Evolutionary conservation across 2,329 filamentous ascomycete species (phyloP).

Genomic region (Hypoxylon sp.): DNA sequence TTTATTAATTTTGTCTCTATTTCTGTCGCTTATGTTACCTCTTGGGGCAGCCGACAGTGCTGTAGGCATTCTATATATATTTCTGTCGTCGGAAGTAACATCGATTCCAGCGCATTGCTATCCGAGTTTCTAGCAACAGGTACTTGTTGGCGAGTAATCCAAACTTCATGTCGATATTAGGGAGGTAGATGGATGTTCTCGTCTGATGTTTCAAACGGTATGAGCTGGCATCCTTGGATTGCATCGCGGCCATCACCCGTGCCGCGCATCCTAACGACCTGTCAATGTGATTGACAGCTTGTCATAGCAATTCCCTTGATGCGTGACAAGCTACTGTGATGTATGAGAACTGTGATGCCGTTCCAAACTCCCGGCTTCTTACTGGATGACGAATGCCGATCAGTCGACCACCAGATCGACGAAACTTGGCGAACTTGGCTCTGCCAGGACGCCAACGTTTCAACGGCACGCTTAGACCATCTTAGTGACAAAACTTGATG

Average conservation of each 20-base stretch:
- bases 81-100: constrained; percentile 15
- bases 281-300: constrained; percentile 23
- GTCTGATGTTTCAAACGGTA: constrained; percentile 1
- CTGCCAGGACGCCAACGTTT: constrained; percentile 39
- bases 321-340: constrained; percentile 15
- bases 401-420: constrained; percentile 29
- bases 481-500: constrained; percentile 7
- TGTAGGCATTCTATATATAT: constrained; percentile 9
- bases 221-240: constrained; percentile 1
- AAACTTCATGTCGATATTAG: not conserved
- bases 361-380: constrained; percentile 21
- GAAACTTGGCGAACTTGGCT: constrained; percentile 25
- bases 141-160: not conserved
- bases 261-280: constrained; percentile 9
- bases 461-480: constrained; percentile 35
- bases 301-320: constrained; percentile 25
- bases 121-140: not conserved
- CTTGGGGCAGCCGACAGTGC: constrained; percentile 35
- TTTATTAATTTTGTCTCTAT: constrained; percentile 10
- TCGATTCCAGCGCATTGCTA: constrained; percentile 3
- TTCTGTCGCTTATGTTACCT: constrained; percentile 30
- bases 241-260: constrained; percentile 15
- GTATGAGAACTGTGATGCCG: constrained; percentile 22
- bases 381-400: constrained; percentile 32
- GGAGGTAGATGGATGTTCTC: not conserved